A percentile compares a stretch with the other conserved stretches of the same genome.
Evolutionary conservation across 352 stramenopile genomes (phyloP).

Genomic region (Pythium aphanidermatum): DNA sequence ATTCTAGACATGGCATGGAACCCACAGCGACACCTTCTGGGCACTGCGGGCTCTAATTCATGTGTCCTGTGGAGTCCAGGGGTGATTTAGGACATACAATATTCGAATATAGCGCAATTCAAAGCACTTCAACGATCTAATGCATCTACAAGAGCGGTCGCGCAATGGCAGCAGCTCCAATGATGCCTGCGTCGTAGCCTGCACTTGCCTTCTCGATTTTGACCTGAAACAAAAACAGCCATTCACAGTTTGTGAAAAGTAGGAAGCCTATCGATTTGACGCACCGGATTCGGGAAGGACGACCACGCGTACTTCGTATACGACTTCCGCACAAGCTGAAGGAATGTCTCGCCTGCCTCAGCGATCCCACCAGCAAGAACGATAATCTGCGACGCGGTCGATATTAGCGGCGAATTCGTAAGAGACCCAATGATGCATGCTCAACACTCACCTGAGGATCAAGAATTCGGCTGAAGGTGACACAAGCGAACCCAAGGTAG

Average conservation of each 20-base stretch:
- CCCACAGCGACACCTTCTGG: conserved; percentile 76
- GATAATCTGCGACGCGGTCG: conserved; percentile 57
- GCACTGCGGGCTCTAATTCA: conserved; percentile 63
- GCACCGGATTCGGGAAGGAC: conserved; percentile 64
- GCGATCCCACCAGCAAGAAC: conserved; percentile 72
- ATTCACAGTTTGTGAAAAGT: not conserved
- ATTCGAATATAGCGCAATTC: too few species aligned
- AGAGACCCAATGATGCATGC: not conserved
- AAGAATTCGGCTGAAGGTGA: conserved; percentile 69
- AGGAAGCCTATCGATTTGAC: conserved; percentile 1
- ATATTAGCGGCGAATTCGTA: too few species aligned
- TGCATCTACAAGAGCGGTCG: conserved; percentile 3
- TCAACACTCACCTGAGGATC: conserved; percentile 52
- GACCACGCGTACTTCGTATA: conserved; percentile 74
- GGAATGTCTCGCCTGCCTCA: conserved; percentile 60
- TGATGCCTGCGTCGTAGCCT: conserved; percentile 82
- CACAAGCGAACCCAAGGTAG: conserved; percentile 78
- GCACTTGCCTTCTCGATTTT: conserved; percentile 71
- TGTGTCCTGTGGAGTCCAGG: conserved; percentile 62
- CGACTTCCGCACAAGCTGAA: conserved; percentile 51
- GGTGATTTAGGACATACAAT: conserved; percentile 7
- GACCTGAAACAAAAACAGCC: conserved; percentile 25
- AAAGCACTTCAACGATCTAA: not conserved
- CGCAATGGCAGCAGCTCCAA: conserved; percentile 49
- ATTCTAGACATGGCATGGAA: conserved; percentile 77